Evolutionary conservation across 805 yeast species (phyloP), one percentile per base, ranked within the genome.

Genomic region (Ogataea trehalophila): DNA sequence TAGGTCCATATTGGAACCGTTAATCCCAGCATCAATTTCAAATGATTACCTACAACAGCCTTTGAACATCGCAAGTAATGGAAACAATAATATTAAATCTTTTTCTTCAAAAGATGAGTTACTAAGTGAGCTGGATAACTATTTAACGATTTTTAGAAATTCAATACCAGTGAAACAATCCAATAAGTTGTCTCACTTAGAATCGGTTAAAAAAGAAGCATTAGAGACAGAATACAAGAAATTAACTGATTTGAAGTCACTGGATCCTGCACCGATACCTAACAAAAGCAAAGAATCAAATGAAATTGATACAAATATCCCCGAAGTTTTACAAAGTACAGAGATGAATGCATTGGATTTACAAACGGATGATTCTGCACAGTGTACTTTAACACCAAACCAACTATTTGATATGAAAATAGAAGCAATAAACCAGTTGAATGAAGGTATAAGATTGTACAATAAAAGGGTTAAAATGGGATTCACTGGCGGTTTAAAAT

Each of bases 261-360:
- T 15, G 36, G 17, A 39, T 46, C 16, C 37, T 39, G 26, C 40
- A 9, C 33, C 31, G 13, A 43, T 40, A 6, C 36, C 31, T 6
- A 37, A 39, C 13, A 51, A 42, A n/a, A n/a, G n/a, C 17, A 15
- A 14, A 8, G 13, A 6, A 2, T 23, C 26, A 5, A 41, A 39
- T 8, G 51, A 49, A 17, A 46, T 46, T 13, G 61, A 62, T 48
- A 1, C 42, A 17, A 50, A 47, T 37, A 46, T 62, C 17, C 61
- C 60, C 0, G 66, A 65, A 43, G 56, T 63, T 5, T 41, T 61
- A 11, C 64, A 62, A 35, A 41, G 45, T 7, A 58, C 66, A 4
- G 39, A 42, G n/a, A 58, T 65, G 67, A 58, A 54, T 18, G 51
- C 43, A 20, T 42, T 64, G 9, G 66, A 63, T 14, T 36, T 51